Base-by-base conservation (phyloP, 306 rosid species). In the Potentilla sterilis region DNA sequence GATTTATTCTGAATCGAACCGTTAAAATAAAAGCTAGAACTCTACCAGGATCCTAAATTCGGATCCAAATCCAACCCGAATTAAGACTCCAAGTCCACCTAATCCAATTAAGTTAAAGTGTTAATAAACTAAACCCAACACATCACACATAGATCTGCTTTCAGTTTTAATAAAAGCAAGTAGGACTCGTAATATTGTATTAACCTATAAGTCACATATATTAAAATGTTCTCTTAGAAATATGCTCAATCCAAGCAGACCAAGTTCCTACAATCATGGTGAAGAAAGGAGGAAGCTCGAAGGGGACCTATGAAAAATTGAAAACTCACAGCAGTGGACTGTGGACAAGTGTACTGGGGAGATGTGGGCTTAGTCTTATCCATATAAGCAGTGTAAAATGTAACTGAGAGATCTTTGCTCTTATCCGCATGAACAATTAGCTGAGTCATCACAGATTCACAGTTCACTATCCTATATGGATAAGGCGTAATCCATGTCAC, bases 371-470 rank as follows among this genome's bases (percentile, higher is more conserved):
- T 19, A 51, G 47, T 15, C 67, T 75, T 89, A 89, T 89, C 93
- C 89, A 67, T 37, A 81, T 40, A 51, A 71, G 41, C 63, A 40
- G 46, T 3, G 47, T 28, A 14, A 62, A 32, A 32, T 34, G 67
- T 19, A 32, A 15, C 14, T 7, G 16, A 62, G n/a, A 62, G 41
- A 8, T 62, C 42, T 13, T 7, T 2, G 16, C 40, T 14, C 67
- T 12, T 86, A 84, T 88, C 93, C 86, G 44, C 37, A 84, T 46
- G 55, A 72, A 73, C 34, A 77, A 49, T 13, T 7, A 40, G 75
- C 78, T 82, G 89, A 89, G 61, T 89, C 94, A 89, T 84, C n/a
- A n/a, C n/a, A n/a, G n/a, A n/a, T n/a, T n/a, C n/a, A n/a, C n/a
- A n/a, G n/a, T n/a, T n/a, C n/a, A n/a, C n/a, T 54, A 79, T 71